A percentile compares a stretch with the other conserved stretches of the same genome.
Evolutionary conservation across 2,329 filamentous ascomycete genomes (phyloP).

Genomic region (Epichloe festucae): DNA sequence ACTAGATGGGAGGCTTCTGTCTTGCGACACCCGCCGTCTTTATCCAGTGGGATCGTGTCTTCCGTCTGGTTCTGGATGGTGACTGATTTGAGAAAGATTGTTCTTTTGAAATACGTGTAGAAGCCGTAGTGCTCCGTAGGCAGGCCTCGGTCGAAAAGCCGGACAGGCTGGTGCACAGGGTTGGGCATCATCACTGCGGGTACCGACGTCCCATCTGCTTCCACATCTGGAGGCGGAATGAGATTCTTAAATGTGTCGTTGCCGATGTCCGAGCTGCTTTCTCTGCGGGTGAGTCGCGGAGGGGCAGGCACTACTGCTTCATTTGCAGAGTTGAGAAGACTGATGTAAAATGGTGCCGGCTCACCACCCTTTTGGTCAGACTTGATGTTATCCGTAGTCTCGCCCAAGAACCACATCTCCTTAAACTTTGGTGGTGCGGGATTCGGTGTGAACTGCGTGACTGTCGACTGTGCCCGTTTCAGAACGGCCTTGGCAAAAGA

Average conservation of each 20-base stretch:
- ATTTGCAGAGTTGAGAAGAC: slow-evolving; percentile 42
- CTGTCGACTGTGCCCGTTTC: slow-evolving; percentile 8
- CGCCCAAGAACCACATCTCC: slow-evolving; percentile 72
- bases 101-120: slow-evolving; percentile 82
- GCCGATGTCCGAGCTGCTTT: slow-evolving; percentile 7
- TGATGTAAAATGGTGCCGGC: slow-evolving; percentile 79
- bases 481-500: slow-evolving; percentile 13
- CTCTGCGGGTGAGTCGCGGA: slow-evolving; percentile 14
- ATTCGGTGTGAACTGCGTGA: slow-evolving; percentile 29
- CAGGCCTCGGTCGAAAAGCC: slow-evolving; percentile 72
- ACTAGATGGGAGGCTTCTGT: slow-evolving; percentile 41
- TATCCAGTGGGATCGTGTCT: slow-evolving; percentile 33
- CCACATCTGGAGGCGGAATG: slow-evolving; percentile 51
- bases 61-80: slow-evolving; percentile 31
- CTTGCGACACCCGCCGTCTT: slow-evolving; percentile 40
- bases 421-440: slow-evolving; percentile 47
- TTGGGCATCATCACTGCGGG: slow-evolving; percentile 60
- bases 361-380: slow-evolving; percentile 64
- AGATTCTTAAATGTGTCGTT: slow-evolving; percentile 21
- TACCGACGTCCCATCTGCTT: slow-evolving; percentile 58
- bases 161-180: slow-evolving; percentile 62
- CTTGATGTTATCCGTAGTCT: slow-evolving; percentile 66
- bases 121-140: slow-evolving; percentile 83
- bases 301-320: slow-evolving; percentile 14
- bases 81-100: slow-evolving; percentile 62